Evolutionary conservation across 1,284 basidiomycete genomes (phyloP), one percentile per base, ranked within the genome.

Genomic region (Rhodotorula sp.): DNA sequence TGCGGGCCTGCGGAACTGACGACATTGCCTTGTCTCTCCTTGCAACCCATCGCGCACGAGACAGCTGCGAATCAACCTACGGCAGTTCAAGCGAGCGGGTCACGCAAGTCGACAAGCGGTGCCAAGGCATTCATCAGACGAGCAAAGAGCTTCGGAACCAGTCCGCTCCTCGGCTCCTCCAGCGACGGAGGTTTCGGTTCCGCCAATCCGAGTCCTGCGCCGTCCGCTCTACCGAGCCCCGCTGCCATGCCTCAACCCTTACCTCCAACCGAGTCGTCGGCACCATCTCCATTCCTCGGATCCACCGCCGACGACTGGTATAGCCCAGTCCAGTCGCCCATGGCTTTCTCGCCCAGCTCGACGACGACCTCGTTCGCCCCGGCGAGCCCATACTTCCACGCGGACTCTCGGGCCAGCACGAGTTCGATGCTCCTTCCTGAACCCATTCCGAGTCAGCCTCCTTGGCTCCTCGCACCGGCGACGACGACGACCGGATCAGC

Each of bases 71-170:
- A 43, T 8, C 39, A 43, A 14, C 2, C 39, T 12, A 43, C 39
- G 39, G 39, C 39, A 43, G 39, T 43, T 43, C 39, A 43, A 39
- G 18, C 58, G 15, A 16, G 51, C 61, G 26, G 52, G 2, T 18
- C 29, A 8, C 64, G 64, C 43, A 74, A 74, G 43, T 5, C 63
- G 43, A 43, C 63, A 29, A 74, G 64, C 58, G 67, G 64, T 3
- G 52, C 72, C 7, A 65, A 62, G 26, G 60, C 64, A 10, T 62
- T 74, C 29, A 51, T 74, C 5, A 59, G 73, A 3, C 58, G 70
- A 2, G 73, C 73, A n/a, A 71, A 61, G 57, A 69, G 67, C 58
- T 74, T 74, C 34, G 73, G 73, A 1, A 69, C 67, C 29, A 70
- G 68, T 48, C 72, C 68, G 2, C n/a, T 68, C 16, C 65, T 67